A percentile compares a stretch with the other conserved stretches of the same genome.
Conservation (phyloP, 2,329 filamentous ascomycete genomes). For the Aspergillus glaucus region DNA sequence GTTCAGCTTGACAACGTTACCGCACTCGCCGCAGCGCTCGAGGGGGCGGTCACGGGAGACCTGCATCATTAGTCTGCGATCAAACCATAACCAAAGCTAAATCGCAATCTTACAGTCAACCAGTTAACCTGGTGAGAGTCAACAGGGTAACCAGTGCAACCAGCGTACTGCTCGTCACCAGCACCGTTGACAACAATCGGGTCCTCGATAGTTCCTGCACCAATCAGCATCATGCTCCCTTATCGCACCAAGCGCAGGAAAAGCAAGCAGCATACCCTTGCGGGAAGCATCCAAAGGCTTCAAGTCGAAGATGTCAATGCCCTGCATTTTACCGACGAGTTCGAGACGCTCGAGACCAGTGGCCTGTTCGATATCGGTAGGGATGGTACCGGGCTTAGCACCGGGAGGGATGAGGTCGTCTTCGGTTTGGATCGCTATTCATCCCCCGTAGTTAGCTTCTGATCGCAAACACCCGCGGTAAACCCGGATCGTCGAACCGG, state of each 20-base stretch:
- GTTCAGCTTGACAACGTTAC: slow-evolving; percentile 95
- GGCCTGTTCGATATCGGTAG: slow-evolving; percentile 89
- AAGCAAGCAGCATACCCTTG: slow-evolving; percentile 54
- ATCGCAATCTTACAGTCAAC: slow-evolving; percentile 63
- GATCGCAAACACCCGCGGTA: slow-evolving; percentile 17
- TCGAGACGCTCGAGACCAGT: slow-evolving; percentile 98
- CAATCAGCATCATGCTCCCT: background rate
- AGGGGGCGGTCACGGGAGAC: slow-evolving; percentile 82
- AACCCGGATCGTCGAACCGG: slow-evolving; percentile 7
- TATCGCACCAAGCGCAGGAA: background rate
- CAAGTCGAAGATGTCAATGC: slow-evolving; percentile 97
- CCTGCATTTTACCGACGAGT: slow-evolving; percentile 99
- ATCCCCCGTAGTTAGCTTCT: background rate
- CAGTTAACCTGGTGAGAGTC: slow-evolving; percentile 89
- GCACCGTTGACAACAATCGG: slow-evolving; percentile 87
- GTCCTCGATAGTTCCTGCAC: slow-evolving; percentile 75
- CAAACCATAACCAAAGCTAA: background rate
- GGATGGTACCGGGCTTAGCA: slow-evolving; percentile 73
- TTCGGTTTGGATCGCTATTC: slow-evolving; percentile 71
- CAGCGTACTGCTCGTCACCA: slow-evolving; percentile 92
- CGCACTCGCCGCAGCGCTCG: slow-evolving; percentile 95
- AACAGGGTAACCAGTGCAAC: slow-evolving; percentile 88
- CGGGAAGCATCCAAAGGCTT: slow-evolving; percentile 86
- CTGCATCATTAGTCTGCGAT: slow-evolving; percentile 37
- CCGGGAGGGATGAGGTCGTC: slow-evolving; percentile 83